Conservation (phyloP, 2,329 filamentous ascomycete genomes). For the Aspergillus arachidicola region DNA sequence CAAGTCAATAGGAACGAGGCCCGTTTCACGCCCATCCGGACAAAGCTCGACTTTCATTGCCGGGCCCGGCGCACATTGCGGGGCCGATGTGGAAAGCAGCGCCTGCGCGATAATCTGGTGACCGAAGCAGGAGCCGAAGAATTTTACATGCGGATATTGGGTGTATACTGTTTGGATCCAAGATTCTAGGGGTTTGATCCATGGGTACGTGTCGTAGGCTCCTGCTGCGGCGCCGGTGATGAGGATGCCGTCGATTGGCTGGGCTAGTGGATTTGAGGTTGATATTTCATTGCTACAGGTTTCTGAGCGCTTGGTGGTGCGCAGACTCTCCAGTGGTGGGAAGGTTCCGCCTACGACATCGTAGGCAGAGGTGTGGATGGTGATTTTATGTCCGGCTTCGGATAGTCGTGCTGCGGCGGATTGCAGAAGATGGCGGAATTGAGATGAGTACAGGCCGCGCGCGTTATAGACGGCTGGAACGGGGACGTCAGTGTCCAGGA, state of each 20-base stretch:
- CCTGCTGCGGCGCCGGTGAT: slow-evolving; percentile 36
- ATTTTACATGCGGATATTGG: slow-evolving; percentile 31
- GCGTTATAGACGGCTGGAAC: slow-evolving; percentile 33
- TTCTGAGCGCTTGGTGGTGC: slow-evolving; percentile 5
- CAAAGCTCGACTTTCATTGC: slow-evolving; percentile 23
- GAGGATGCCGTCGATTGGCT: slow-evolving; percentile 31
- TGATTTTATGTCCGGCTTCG: slow-evolving; percentile 25
- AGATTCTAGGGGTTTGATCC: slow-evolving; percentile 30
- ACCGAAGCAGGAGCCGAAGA: slow-evolving; percentile 40
- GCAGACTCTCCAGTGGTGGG: slow-evolving; percentile 29
- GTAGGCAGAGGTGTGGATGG: slow-evolving; percentile 37
- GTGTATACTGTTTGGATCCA: slow-evolving; percentile 31
- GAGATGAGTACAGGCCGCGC: slow-evolving; percentile 40
- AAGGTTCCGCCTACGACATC: slow-evolving; percentile 34
- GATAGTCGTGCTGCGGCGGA: slow-evolving; percentile 31
- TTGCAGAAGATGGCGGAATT: slow-evolving; percentile 36
- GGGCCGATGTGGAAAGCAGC: slow-evolving; percentile 13
- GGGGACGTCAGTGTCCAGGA: slow-evolving; percentile 41
- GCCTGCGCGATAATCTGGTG: slow-evolving; percentile 32
- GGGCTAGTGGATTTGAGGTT: slow-evolving; percentile 8
- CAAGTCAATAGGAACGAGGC: slow-evolving; percentile 31
- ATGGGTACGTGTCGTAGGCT: slow-evolving; percentile 32
- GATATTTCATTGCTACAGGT: too few species aligned
- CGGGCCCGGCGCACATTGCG: neutral
- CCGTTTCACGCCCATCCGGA: slow-evolving; percentile 31